Conservation (phyloP, 371 early-diverging fungal species). For the Nematocida sp. region DNA sequence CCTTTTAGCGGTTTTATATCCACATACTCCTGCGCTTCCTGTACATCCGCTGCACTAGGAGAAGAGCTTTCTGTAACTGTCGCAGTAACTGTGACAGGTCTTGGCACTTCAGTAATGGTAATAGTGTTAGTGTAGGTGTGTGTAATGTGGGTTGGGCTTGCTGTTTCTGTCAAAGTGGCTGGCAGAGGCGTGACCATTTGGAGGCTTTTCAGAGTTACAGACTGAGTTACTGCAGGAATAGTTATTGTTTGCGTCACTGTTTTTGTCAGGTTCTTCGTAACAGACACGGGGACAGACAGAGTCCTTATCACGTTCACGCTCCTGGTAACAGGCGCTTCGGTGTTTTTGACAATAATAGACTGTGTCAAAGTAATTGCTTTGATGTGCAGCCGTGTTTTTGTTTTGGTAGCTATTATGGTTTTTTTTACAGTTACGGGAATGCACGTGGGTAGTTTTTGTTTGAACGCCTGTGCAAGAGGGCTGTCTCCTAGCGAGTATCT, state of each 20-base stretch:
- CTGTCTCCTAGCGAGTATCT: too few relatives aligned
- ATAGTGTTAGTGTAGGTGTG: background rate
- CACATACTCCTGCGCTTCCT: constrained; percentile 22
- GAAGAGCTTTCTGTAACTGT: background rate
- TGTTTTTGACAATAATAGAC: too few relatives aligned
- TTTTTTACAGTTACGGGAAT: too few relatives aligned
- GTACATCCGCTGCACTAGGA: background rate
- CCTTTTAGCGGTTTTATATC: constrained; percentile 16
- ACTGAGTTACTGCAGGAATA: background rate
- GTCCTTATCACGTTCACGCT: too few relatives aligned
- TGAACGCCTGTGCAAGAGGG: too few relatives aligned
- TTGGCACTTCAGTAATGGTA: background rate
- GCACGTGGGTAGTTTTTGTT: too few relatives aligned
- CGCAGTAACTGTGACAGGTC: background rate
- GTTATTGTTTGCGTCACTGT: constrained; percentile 8
- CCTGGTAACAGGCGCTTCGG: too few relatives aligned
- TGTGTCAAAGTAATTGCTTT: too few relatives aligned
- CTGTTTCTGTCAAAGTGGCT: background rate
- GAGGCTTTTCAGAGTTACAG: constrained; percentile 16
- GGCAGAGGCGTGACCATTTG: constrained; percentile 4
- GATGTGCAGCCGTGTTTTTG: too few relatives aligned
- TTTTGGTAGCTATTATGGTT: too few relatives aligned
- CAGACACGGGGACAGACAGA: background rate
- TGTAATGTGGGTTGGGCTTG: constrained; percentile 1
- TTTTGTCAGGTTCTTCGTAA: background rate